Percentiles rank a stretch among this genome's conserved stretches.
phyloP scores from a whole-genome alignment of 768 basidiomycete species.

The Russula emetica region DNA sequence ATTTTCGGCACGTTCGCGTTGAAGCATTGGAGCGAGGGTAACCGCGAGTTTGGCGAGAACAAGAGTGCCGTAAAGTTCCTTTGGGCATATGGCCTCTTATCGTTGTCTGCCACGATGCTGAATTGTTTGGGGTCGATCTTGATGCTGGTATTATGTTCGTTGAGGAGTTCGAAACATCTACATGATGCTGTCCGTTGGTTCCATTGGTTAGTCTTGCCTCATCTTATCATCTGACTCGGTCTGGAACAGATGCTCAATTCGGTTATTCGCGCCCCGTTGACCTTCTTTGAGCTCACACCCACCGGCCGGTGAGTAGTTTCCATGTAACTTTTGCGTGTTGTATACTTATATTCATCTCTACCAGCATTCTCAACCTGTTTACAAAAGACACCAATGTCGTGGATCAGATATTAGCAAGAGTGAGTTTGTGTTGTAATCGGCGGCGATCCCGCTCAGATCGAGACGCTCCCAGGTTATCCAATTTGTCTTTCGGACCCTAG shows the following conservation, averaged over 20 bases:
- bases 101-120: conserved; percentile 51
- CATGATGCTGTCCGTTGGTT: conserved; percentile 67
- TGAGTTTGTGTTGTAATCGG: conserved; percentile 25
- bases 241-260: conserved; percentile 65
- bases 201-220: conserved; percentile 30
- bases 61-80: conserved; percentile 55
- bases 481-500: conserved; percentile 61
- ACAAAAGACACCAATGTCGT: conserved; percentile 84
- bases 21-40: conserved; percentile 81
- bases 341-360: not conserved
- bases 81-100: conserved; percentile 63
- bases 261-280: conserved; percentile 76
- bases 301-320: conserved; percentile 57
- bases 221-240: conserved; percentile 7
- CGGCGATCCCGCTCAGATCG: conserved; percentile 6
- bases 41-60: conserved; percentile 55
- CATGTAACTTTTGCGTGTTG: not conserved
- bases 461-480: conserved; percentile 49
- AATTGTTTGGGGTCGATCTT: conserved; percentile 55
- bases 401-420: conserved; percentile 76
- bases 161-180: conserved; percentile 67
- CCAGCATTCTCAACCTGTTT: conserved; percentile 84
- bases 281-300: conserved; percentile 89
- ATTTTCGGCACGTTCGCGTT: conserved; percentile 63
- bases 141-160: conserved; percentile 72